These are phyloP conservation scores for Pseudomassariella vexata DNA, from an alignment of 2,329 filamentous ascomycete species.

Conservation along the genomic window DNA sequence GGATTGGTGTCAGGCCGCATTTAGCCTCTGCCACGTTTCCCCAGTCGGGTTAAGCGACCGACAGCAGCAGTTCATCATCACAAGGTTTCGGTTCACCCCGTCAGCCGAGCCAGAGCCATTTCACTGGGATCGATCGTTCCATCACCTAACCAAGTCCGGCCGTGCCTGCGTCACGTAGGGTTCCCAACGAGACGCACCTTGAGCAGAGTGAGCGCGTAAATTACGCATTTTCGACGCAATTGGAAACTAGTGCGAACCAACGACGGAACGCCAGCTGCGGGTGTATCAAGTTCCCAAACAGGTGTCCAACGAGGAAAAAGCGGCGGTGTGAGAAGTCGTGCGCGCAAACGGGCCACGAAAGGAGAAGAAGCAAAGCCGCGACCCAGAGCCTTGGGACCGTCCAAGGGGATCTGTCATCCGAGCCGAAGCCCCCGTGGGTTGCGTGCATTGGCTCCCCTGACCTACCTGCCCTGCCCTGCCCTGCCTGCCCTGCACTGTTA, in stretches of 20 bases:
- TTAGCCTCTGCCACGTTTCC: conserved; percentile 4
- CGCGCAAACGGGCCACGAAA: neutral
- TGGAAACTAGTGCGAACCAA: no score
- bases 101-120: conserved; percentile 6
- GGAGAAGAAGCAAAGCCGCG: conserved; percentile 17
- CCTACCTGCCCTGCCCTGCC: no score
- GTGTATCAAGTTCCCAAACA: no score
- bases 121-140: conserved; percentile 5
- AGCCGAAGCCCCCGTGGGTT: conserved; percentile 9
- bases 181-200: no score
- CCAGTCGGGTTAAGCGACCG: conserved; percentile 6
- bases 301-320: conserved; percentile 15
- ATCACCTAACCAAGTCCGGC: conserved; percentile 6
- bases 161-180: conserved; percentile 4
- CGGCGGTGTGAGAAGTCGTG: conserved; percentile 21
- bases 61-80: conserved; percentile 21
- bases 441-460: no score
- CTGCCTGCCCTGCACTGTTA: no score
- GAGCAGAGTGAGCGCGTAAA: no score
- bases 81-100: conserved; percentile 6
- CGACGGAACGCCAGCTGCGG: no score
- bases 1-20: no score
- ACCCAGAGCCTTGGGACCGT: conserved; percentile 22
- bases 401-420: conserved; percentile 15
- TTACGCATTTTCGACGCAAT: no score